Base-by-base conservation (phyloP, 2,329 filamentous ascomycete species). In the Neofusicoccum sp. region DNA sequence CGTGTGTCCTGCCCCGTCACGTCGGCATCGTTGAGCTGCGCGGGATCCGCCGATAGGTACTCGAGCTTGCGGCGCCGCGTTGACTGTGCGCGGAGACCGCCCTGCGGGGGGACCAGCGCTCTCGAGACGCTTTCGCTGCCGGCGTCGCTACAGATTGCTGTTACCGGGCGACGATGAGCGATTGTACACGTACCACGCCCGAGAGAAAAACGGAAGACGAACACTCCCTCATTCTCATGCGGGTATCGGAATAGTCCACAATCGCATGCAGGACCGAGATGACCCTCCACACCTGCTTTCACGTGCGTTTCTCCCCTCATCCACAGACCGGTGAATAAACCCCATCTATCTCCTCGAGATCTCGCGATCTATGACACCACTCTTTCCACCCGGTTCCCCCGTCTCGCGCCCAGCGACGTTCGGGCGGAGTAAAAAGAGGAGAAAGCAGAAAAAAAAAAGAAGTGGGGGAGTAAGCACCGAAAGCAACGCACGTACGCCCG, bases 351-450 rank as follows among this genome's bases (percentile, higher is more conserved):
- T 28, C 36, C 44, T 44, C 22, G 29, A 44, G 8, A 39, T 58
- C 54, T 58, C 54, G 12, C 54, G 31, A 45, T 41, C 29, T n/a
- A 44, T 58, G 41, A 44, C 54, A 58, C 54, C 39, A 58, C 37
- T 22, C 22, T 14, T 29, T n/a, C 31, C 16, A n/a, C 33, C 3
- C 36, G 22, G 22, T 12, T 22, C 33, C 41, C 54, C 52, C n/a
- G 8, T n/a, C 9, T 45, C 54, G n/a, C 33, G 54, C 54, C 54
- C 34, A 58, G 54, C 11, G n/a, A 45, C 45, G 54, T 31, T 58
- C 41, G 39, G 44, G 16, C 43, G 6, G n/a, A 29, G 9, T 14
- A 44, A 58, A 29, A 12, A 58, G 39, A 37, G 8, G 56, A n/a
- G 11, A 31, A 34, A 44, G 28, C 6, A 48, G 34, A 28, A 7